Percentiles rank a stretch among this genome's conserved stretches.
These are phyloP conservation scores for Rhexocercosporidium sp. DNA, from an alignment of 2,329 filamentous ascomycete species.

Conservation along the genomic window DNA sequence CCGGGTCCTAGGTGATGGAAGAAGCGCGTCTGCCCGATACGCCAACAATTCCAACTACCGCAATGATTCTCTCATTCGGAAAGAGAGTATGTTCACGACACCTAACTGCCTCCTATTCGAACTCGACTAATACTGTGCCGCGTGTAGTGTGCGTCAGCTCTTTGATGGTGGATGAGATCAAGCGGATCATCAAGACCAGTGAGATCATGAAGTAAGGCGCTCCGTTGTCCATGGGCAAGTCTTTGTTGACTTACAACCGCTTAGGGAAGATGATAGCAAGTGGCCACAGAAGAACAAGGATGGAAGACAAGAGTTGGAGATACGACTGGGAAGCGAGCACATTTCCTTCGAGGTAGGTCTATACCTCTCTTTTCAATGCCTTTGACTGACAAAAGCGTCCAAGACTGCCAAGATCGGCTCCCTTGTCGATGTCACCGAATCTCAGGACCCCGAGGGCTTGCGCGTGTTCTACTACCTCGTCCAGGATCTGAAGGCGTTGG, in stretches of 20 bases:
- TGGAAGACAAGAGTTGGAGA: constrained; percentile 94
- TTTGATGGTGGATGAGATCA: constrained; percentile 89
- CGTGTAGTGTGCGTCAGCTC: constrained; percentile 90
- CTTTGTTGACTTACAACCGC: constrained; percentile 34
- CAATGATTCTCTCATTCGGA: constrained; percentile 96
- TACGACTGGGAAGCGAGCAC: constrained; percentile 90
- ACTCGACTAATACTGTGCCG: constrained; percentile 22
- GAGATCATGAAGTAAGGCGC: constrained; percentile 88
- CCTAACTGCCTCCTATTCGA: background rate
- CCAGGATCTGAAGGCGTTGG: constrained; percentile 93
- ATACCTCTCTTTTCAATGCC: background rate
- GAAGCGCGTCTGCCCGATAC: constrained; percentile 92
- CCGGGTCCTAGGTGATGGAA: constrained; percentile 86
- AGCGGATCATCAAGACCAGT: constrained; percentile 94
- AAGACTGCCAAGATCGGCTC: constrained; percentile 98
- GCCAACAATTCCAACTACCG: constrained; percentile 99
- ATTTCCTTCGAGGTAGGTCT: constrained; percentile 88
- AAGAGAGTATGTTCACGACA: constrained; percentile 82
- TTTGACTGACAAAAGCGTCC: background rate
- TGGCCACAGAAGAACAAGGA: constrained; percentile 99
- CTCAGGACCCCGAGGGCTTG: constrained; percentile 91
- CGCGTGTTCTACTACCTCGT: constrained; percentile 99
- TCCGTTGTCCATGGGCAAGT: background rate
- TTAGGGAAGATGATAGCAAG: constrained; percentile 94
- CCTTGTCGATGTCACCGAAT: constrained; percentile 94